Base-by-base conservation (phyloP, 148 eudicot species). In the Diospyros kaki region DNA sequence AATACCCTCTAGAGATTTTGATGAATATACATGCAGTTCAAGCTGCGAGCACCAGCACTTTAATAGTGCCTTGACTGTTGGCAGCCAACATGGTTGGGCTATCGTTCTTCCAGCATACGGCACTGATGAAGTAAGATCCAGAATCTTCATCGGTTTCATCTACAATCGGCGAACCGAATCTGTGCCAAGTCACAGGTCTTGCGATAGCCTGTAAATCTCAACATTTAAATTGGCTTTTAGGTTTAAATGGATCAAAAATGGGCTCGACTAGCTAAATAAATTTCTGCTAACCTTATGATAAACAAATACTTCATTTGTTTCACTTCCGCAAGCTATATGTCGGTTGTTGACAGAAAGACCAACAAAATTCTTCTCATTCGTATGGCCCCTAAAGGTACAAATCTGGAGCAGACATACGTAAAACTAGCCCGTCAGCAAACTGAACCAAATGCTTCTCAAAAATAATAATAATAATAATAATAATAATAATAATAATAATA, bases 271-370 rank as follows among this genome's bases (percentile, higher is more conserved):
- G 28, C 28, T 28, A 28, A 28, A 18, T 10, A 58, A 39, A 14
- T 43, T 53, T n/a, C 59, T 45, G 75, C 77, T 66, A 68, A 93
- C 96, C 96, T 93, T 93, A 78, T 93, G 98, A 83, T 93, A 93
- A 56, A 84, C 96, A 65, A 86, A 85, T 18, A 93, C 91, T 74
- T 93, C 98, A 50, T 93, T 91, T 72, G 98, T 84, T 84, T 93
- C 98, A 65, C 98, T 93, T 73, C 96, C 98, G 73, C 98, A 93
- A 53, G 94, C 88, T 62, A 93, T 79, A 85, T 89, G 89, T 59
- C 89, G 92, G 12, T 81, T 87, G 84, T 89, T 89, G 40, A 85
- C 89, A 1, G 94, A 71, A 45, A 93, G 88, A 50, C 98, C 98
- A 18, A 93, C 92, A 77, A 93, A 93, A 71, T 93, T 91, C 84